A percentile compares a stretch with the other conserved stretches of the same genome.
Conservation (phyloP, 495 filamentous ascomycete species). For the Aspergillus ostianus region DNA sequence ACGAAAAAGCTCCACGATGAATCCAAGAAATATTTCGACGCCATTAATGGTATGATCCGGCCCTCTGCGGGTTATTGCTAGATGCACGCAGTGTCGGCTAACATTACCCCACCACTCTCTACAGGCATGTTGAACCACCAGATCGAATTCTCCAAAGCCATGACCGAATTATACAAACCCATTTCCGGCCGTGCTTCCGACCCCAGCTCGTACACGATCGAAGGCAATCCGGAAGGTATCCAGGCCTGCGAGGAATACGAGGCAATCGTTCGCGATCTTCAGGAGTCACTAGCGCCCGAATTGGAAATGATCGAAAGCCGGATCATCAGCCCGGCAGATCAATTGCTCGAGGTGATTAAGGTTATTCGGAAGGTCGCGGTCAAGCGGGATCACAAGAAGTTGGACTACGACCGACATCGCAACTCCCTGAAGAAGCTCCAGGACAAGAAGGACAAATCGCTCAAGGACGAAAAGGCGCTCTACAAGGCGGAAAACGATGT, state of each 20-base stretch:
- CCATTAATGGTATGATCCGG: slow-evolving; percentile 72
- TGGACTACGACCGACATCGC: slow-evolving; percentile 90
- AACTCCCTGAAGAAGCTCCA: slow-evolving; percentile 86
- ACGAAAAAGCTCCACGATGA: slow-evolving; percentile 96
- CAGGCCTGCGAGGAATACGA: slow-evolving; percentile 96
- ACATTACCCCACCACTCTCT: slow-evolving; percentile 9
- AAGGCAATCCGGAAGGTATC: slow-evolving; percentile 94
- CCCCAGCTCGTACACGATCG: slow-evolving; percentile 72
- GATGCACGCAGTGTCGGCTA: not conserved
- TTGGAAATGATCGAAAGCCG: slow-evolving; percentile 96
- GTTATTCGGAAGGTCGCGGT: slow-evolving; percentile 80
- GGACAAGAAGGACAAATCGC: slow-evolving; percentile 93
- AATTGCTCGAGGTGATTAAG: slow-evolving; percentile 93
- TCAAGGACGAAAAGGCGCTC: slow-evolving; percentile 96
- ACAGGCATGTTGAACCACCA: slow-evolving; percentile 92
- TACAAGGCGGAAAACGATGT: slow-evolving; percentile 94
- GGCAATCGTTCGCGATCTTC: slow-evolving; percentile 82
- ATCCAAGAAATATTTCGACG: slow-evolving; percentile 89
- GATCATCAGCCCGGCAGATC: slow-evolving; percentile 90
- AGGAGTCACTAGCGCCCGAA: slow-evolving; percentile 84
- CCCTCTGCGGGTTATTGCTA: not conserved
- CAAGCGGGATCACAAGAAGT: slow-evolving; percentile 96
- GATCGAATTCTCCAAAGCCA: slow-evolving; percentile 96
- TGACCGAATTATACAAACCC: slow-evolving; percentile 95
- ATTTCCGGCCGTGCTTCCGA: slow-evolving; percentile 96